Percentiles rank a stretch among this genome's conserved stretches.
Conservation (phyloP, 2,329 filamentous ascomycete genomes). For the Aschersonia sp. region DNA sequence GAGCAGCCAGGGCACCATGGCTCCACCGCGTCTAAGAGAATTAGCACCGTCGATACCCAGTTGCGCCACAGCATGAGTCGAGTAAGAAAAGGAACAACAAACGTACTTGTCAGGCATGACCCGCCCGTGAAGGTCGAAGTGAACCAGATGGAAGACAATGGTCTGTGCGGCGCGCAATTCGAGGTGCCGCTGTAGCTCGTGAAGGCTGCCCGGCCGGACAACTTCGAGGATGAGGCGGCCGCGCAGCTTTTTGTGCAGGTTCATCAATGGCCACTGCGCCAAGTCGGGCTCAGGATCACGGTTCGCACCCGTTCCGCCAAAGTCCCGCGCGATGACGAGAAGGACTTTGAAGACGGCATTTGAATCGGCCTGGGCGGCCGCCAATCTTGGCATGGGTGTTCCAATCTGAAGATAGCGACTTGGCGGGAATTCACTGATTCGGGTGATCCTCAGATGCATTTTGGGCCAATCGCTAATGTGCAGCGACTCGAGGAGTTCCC, state of each 20-base stretch:
- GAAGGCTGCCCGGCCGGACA: conserved; percentile 11
- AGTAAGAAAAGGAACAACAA: neutral
- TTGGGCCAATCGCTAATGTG: conserved; percentile 6
- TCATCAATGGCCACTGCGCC: conserved; percentile 15
- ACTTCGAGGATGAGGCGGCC: conserved; percentile 12
- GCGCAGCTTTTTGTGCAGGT: conserved; percentile 12
- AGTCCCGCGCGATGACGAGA: conserved; percentile 14
- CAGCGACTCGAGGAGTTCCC: conserved; percentile 13
- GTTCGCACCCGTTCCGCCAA: conserved; percentile 10
- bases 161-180: conserved; percentile 8
- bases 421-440: conserved; percentile 11
- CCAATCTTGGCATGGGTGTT: conserved; percentile 5
- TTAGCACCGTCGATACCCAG: no score
- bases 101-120: conserved; percentile 12
- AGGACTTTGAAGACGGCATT: conserved; percentile 10
- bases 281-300: conserved; percentile 15
- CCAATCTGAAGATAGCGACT: conserved; percentile 1
- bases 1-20: conserved; percentile 10
- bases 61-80: no score
- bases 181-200: conserved; percentile 12
- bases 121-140: conserved; percentile 14
- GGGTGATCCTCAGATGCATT: conserved; percentile 10
- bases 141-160: conserved; percentile 12
- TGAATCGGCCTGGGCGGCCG: conserved; percentile 8
- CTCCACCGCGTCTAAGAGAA: no score